phyloP scores from a whole-genome alignment of 1,139 yeast species.

The Taiozyma sp. region DNA sequence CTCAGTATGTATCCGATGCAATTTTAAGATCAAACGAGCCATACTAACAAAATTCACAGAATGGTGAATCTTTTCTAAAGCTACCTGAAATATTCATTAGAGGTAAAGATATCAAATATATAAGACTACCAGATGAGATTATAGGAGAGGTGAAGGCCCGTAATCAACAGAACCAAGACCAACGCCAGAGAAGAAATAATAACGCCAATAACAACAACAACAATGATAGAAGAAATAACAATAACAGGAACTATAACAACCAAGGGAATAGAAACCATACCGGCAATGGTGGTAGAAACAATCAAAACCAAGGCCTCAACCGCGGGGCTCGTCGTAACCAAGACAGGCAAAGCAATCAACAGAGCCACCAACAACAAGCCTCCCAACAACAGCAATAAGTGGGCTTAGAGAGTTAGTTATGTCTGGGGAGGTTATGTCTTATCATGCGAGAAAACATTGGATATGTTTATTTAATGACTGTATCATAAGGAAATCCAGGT shows the following conservation, averaged over 20 bases:
- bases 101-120: slow-evolving; percentile 73
- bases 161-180: slow-evolving; percentile 49
- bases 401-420: background rate
- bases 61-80: slow-evolving; percentile 62
- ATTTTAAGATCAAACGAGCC: too few relatives aligned
- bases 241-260: slow-evolving; percentile 25
- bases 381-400: slow-evolving; percentile 2
- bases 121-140: slow-evolving; percentile 60
- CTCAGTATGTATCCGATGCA: slow-evolving; percentile 27
- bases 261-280: slow-evolving; percentile 18
- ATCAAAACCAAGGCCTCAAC: background rate
- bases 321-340: slow-evolving; percentile 9
- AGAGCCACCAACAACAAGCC: slow-evolving; percentile 1
- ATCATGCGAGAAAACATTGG: background rate
- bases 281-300: slow-evolving; percentile 10
- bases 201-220: slow-evolving; percentile 26
- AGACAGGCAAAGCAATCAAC: slow-evolving; percentile 5
- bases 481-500: slow-evolving; percentile 1
- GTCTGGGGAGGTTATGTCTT: background rate
- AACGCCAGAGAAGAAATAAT: slow-evolving; percentile 32
- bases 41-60: slow-evolving; percentile 20
- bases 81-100: slow-evolving; percentile 77
- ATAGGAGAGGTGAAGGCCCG: slow-evolving; percentile 81
- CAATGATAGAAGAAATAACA: slow-evolving; percentile 18
- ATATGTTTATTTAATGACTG: background rate